Percentiles rank a stretch among this genome's conserved stretches.
phyloP scores from a whole-genome alignment of 495 filamentous ascomycete species.

The Aspergillus sparsus region DNA sequence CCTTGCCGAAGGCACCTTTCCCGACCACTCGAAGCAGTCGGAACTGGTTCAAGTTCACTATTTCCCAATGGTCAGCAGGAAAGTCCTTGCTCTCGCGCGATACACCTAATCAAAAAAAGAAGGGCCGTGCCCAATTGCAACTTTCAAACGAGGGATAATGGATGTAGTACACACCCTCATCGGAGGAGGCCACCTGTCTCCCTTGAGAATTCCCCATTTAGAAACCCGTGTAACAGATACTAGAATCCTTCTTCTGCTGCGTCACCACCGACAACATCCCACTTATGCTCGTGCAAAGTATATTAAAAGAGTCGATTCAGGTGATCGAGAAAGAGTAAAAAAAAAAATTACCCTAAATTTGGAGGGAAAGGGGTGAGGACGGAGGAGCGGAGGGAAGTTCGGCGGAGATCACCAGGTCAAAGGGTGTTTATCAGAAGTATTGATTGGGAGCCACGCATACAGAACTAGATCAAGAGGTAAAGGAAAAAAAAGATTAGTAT shows the following conservation, averaged over 20 bases:
- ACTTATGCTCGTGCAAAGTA: slow-evolving; percentile 24
- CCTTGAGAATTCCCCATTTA: slow-evolving; percentile 93
- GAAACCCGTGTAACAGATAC: slow-evolving; percentile 28
- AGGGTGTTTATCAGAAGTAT: slow-evolving; percentile 19
- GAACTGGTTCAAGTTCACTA: slow-evolving; percentile 98
- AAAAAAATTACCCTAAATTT: neutral
- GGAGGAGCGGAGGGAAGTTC: neutral
- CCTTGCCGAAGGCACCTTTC: slow-evolving; percentile 97
- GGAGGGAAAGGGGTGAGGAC: slow-evolving; percentile 3
- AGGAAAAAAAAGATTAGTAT: slow-evolving; percentile 13
- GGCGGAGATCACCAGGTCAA: slow-evolving; percentile 10
- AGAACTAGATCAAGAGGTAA: slow-evolving; percentile 20
- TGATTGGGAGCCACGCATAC: slow-evolving; percentile 14
- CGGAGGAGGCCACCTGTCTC: slow-evolving; percentile 87
- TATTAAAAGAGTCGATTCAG: slow-evolving; percentile 7
- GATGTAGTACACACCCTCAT: slow-evolving; percentile 73
- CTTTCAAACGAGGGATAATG: slow-evolving; percentile 1
- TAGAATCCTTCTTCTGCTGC: slow-evolving; percentile 22
- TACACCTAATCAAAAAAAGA: slow-evolving; percentile 11
- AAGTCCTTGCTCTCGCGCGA: neutral
- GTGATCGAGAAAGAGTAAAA: neutral
- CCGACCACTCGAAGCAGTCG: slow-evolving; percentile 92
- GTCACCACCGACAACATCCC: slow-evolving; percentile 39
- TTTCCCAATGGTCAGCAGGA: slow-evolving; percentile 16
- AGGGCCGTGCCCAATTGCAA: slow-evolving; percentile 1